Conservation (phyloP, 768 basidiomycete species). For the Cystofilobasidium ferigula region DNA sequence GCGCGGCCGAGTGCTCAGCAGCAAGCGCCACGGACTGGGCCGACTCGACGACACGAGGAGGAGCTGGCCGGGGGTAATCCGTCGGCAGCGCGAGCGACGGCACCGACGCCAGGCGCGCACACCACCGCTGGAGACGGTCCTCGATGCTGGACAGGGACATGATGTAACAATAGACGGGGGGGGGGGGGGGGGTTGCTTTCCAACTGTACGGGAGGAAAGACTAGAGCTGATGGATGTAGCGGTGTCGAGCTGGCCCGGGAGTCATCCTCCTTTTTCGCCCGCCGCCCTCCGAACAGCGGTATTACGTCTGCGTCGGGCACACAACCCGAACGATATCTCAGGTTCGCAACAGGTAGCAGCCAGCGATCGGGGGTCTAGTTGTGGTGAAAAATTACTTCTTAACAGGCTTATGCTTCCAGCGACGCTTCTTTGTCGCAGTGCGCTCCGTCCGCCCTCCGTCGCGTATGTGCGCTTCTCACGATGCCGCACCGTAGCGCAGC, state of each 20-base stretch:
- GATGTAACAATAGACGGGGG: neutral
- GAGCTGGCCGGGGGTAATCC: conserved; percentile 77
- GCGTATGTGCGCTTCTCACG: too few species aligned
- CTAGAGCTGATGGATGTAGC: too few species aligned
- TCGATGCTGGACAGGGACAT: conserved; percentile 11
- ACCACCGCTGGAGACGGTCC: conserved; percentile 38
- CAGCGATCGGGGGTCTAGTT: too few species aligned
- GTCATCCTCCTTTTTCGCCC: neutral
- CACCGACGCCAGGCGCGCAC: conserved; percentile 55
- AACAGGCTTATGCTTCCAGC: too few species aligned
- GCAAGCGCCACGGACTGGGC: conserved; percentile 48
- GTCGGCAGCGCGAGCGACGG: conserved; percentile 88
- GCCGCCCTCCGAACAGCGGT: too few species aligned
- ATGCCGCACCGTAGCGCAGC: too few species aligned
- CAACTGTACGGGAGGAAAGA: too few species aligned
- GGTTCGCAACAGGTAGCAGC: too few species aligned
- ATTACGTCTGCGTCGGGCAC: neutral
- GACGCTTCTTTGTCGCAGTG: too few species aligned
- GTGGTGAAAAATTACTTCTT: too few species aligned
- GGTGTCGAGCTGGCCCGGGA: too few species aligned
- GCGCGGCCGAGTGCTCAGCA: conserved; percentile 25
- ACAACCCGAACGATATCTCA: neutral
- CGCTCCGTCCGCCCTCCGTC: too few species aligned
- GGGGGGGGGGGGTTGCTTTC: neutral
- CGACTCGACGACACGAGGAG: conserved; percentile 72